Percentiles rank a stretch among this genome's conserved stretches.
Conservation (phyloP, 177 flowering plant species). For the Vitis hybrid region DNA sequence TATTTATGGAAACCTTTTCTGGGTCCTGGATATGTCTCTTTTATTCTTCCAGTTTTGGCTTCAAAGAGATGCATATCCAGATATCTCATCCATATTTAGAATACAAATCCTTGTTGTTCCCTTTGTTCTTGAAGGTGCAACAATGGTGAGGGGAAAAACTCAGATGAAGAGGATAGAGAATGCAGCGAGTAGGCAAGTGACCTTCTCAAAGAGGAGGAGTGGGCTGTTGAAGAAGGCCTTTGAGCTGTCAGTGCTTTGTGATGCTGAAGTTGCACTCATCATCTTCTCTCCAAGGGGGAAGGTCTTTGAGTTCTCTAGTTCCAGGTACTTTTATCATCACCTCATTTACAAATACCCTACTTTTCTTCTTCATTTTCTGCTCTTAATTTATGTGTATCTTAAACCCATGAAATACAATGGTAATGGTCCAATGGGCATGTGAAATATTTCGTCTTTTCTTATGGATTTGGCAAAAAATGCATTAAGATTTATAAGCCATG, state of each 20-base stretch:
- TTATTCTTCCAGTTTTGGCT: not conserved
- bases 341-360: not conserved
- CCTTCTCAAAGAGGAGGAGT: constrained; percentile 46
- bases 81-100: too few relatives aligned
- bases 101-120: not conserved
- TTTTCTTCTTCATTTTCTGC: too few relatives aligned
- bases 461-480: too few relatives aligned
- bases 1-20: constrained; percentile 20
- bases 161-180: constrained; percentile 50
- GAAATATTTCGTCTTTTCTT: too few relatives aligned
- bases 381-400: too few relatives aligned
- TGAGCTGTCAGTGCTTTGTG: constrained; percentile 48
- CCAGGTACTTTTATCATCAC: constrained; percentile 21
- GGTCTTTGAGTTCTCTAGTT: constrained; percentile 39
- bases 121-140: not conserved
- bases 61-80: too few relatives aligned
- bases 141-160: constrained; percentile 46
- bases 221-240: constrained; percentile 48
- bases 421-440: too few relatives aligned
- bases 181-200: constrained; percentile 46
- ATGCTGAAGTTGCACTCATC: constrained; percentile 47
- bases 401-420: too few relatives aligned
- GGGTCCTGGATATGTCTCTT: not conserved
- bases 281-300: constrained; percentile 47
- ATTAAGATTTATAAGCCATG: too few relatives aligned